phyloP scores from a whole-genome alignment of 164 flowering plant genomes.

The Cinnamomum micranthum region DNA sequence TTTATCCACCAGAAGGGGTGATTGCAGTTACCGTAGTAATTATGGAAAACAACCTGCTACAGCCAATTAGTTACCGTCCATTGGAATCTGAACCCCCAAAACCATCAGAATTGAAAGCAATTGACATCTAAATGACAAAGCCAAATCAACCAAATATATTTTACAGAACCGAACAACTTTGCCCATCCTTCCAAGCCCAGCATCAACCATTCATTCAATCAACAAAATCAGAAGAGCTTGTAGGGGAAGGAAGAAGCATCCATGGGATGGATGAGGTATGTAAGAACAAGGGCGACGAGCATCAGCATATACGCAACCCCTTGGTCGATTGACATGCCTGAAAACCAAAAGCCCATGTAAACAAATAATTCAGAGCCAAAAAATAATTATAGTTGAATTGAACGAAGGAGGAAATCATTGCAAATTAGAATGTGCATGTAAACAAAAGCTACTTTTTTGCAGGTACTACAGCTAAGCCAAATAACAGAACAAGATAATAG shows the following conservation, averaged over 20 bases:
- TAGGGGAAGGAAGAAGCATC: not conserved
- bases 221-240: not conserved
- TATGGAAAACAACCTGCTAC: too few relatives aligned
- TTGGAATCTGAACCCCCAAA: too few relatives aligned
- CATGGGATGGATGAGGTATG: constrained; percentile 7
- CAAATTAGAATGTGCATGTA: not conserved
- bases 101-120: too few relatives aligned
- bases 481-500: too few relatives aligned
- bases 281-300: constrained; percentile 48
- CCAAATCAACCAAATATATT: too few relatives aligned
- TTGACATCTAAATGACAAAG: too few relatives aligned
- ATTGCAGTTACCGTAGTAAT: too few relatives aligned
- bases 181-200: too few relatives aligned
- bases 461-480: not conserved
- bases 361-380: constrained; percentile 2
- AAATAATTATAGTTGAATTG: not conserved
- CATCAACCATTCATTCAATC: too few relatives aligned
- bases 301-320: constrained; percentile 57
- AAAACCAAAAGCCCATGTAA: not conserved
- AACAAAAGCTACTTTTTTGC: not conserved
- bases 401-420: not conserved
- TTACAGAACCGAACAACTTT: too few relatives aligned
- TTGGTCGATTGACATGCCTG: constrained; percentile 60
- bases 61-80: too few relatives aligned
- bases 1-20: too few relatives aligned